Conservation (phyloP, 2,329 filamentous ascomycete species). For the Cercospora sesami region DNA sequence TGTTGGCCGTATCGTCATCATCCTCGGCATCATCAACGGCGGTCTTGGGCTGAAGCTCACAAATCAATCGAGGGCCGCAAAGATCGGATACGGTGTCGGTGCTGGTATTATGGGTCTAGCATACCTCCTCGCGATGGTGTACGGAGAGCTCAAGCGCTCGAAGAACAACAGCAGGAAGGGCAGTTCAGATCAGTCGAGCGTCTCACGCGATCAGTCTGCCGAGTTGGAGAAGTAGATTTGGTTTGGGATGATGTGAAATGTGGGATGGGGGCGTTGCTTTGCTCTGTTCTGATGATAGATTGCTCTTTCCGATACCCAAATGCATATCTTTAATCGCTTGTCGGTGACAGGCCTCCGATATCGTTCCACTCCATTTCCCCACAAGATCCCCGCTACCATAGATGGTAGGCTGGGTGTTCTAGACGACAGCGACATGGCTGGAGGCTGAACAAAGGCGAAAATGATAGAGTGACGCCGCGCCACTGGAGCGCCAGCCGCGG, state of each 20-base stretch:
- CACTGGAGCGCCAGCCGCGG: not conserved
- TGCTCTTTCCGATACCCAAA: not conserved
- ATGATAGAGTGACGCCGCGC: not conserved
- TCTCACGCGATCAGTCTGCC: not conserved
- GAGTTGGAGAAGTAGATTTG: not conserved
- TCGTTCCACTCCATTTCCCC: not conserved
- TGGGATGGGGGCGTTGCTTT: not conserved
- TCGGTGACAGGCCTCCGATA: not conserved
- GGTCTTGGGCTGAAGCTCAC: conserved; percentile 55
- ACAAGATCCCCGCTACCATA: not conserved
- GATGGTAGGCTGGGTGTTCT: not conserved
- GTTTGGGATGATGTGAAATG: not conserved
- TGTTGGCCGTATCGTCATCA: conserved; percentile 43
- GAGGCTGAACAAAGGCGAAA: not conserved
- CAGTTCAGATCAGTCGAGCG: conserved; percentile 3
- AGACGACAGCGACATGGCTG: not conserved
- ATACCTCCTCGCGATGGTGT: conserved; percentile 41
- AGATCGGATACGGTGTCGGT: conserved; percentile 52
- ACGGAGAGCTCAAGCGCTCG: conserved; percentile 32
- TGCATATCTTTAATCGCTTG: not conserved
- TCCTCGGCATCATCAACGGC: conserved; percentile 58
- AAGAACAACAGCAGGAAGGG: conserved; percentile 10
- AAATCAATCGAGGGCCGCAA: conserved; percentile 34
- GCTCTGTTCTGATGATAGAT: not conserved
- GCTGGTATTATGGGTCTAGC: conserved; percentile 50